phyloP scores from a whole-genome alignment of 1,284 basidiomycete genomes.

The Golubevia sp. region DNA sequence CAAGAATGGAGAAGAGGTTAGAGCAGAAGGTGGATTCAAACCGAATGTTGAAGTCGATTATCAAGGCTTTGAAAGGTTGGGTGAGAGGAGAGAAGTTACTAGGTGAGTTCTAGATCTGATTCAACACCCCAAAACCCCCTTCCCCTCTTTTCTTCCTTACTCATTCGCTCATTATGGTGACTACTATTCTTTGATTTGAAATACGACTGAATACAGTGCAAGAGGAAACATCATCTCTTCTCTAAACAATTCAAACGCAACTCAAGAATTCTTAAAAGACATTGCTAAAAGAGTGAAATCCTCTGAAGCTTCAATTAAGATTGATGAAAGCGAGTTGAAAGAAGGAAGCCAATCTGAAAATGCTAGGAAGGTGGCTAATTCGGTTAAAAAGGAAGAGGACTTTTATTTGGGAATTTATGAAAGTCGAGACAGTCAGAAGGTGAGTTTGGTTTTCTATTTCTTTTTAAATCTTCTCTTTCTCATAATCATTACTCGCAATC shows the following conservation, averaged over 20 bases:
- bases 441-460: background rate
- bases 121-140: background rate
- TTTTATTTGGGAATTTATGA: conserved; percentile 29
- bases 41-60: conserved; percentile 20
- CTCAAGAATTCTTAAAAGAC: conserved; percentile 43
- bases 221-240: conserved; percentile 46
- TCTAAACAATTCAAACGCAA: conserved; percentile 35
- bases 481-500: too few species aligned
- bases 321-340: too few species aligned
- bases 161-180: background rate
- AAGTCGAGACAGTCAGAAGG: conserved; percentile 5
- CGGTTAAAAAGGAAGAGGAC: conserved; percentile 38
- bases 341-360: background rate
- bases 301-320: too few species aligned
- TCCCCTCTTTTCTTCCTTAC: background rate
- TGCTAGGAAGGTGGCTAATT: conserved; percentile 22
- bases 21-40: conserved; percentile 12
- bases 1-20: conserved; percentile 9
- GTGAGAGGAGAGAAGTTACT: conserved; percentile 31
- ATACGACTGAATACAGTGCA: conserved; percentile 17
- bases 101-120: conserved; percentile 7
- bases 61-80: conserved; percentile 33
- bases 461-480: too few species aligned
- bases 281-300: conserved; percentile 15
- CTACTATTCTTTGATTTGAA: background rate